Base-by-base conservation (phyloP, 768 basidiomycete species). In the Collybiopsis confluens region DNA sequence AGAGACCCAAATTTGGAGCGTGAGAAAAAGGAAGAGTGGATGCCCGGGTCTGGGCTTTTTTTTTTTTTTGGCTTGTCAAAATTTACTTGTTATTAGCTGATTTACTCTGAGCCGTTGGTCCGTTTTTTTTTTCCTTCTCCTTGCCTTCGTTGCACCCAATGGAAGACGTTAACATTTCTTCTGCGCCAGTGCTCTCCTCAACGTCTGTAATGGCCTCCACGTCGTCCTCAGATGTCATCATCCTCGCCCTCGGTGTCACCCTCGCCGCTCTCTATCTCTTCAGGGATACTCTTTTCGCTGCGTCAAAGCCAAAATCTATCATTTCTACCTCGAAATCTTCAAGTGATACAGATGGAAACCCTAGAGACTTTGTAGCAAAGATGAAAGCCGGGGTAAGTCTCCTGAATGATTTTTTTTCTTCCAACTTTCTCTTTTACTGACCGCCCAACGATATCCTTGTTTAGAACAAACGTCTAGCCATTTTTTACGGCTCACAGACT, bases 401-500 rank as follows among this genome's bases (percentile, higher is more conserved):
- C 16, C 9, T 45, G 30, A 33, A 33, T 33, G 13, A 33, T 33
- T 33, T 33, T 3, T n/a, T n/a, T n/a, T n/a, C n/a, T 3, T 33
- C n/a, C 30, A 20, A 30, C 15, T 30, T n/a, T 30, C 20, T 20
- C 21, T 33, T 44, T 44, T 44, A 24, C n/a, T n/a, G n/a, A n/a
- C n/a, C n/a, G n/a, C n/a, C n/a, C n/a, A 33, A 27, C 16, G 11
- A 28, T 54, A 49, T 10, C 36, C 30, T 30, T n/a, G 52, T 16
- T 41, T 64, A 98, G 95, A 96, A 95, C 82, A 98, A 97, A 70
- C 92, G 94, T 57, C 75, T 96, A 15, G 90, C 92, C 62, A 98
- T 98, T 64, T 96, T 99, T 68, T 99, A 97, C 65, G 96, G 96
- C 54, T 98, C 96, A 20, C 96, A 99, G 67, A 99, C 96, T 0